A percentile compares a stretch with the other conserved stretches of the same genome.
phyloP scores from a whole-genome alignment of 805 yeast genomes.

The Candida fluviatilis region DNA sequence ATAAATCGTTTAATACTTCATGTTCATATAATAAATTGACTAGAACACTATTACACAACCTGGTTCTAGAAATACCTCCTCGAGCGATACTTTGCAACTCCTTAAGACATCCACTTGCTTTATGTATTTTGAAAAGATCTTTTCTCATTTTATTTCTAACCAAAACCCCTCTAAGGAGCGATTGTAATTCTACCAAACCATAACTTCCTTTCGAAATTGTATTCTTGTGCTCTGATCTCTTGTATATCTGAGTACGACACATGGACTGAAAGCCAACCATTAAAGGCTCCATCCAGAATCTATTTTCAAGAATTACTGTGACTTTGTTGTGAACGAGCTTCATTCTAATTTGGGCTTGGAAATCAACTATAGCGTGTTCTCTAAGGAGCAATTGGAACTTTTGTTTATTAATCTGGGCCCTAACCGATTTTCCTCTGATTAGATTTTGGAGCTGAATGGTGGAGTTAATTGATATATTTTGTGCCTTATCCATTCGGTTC shows the following conservation, averaged over 20 bases:
- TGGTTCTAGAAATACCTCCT: conserved; percentile 42
- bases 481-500: conserved; percentile 6
- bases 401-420: conserved; percentile 16
- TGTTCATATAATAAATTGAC: conserved; percentile 40
- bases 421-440: conserved; percentile 36
- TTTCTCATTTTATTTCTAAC: conserved; percentile 23
- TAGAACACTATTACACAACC: conserved; percentile 39
- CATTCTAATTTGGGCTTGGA: conserved; percentile 38
- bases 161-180: conserved; percentile 33
- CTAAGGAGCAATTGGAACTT: conserved; percentile 8
- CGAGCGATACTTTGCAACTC: conserved; percentile 42
- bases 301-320: conserved; percentile 19
- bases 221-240: conserved; percentile 12
- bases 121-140: conserved; percentile 6
- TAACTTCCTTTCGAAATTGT: conserved; percentile 16
- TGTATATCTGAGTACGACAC: conserved; percentile 21
- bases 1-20: conserved; percentile 29
- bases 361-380: conserved; percentile 17
- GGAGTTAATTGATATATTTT: conserved; percentile 11
- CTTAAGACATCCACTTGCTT: conserved; percentile 8
- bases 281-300: conserved; percentile 16
- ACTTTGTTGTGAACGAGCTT: conserved; percentile 16
- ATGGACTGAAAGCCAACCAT: conserved; percentile 27
- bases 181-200: conserved; percentile 31
- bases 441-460: conserved; percentile 38